Percentiles rank a stretch among this genome's conserved stretches.
phyloP scores from a whole-genome alignment of 2,329 filamentous ascomycete species.

The Pestalotiopsis sp. region DNA sequence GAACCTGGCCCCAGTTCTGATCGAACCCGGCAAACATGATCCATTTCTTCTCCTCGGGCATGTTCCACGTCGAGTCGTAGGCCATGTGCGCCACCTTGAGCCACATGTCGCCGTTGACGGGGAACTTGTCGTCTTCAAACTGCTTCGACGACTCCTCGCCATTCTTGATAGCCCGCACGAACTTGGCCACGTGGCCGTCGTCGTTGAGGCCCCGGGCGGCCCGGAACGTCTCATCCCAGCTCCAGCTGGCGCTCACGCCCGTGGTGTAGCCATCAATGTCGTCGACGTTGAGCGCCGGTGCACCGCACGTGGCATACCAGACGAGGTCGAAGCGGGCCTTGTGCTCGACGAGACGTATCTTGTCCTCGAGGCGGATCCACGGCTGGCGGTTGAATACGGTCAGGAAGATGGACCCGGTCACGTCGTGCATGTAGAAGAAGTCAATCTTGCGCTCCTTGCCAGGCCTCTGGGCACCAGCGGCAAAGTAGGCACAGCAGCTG shows the following conservation, averaged over 20 bases:
- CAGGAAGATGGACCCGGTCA: constrained; percentile 34
- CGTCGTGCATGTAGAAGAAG: constrained; percentile 55
- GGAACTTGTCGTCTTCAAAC: constrained; percentile 21
- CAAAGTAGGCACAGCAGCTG: constrained; percentile 21
- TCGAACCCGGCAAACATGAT: constrained; percentile 16
- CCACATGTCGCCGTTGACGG: constrained; percentile 26
- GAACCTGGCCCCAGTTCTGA: constrained; percentile 11
- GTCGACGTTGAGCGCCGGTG: constrained; percentile 37
- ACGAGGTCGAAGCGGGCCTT: constrained; percentile 65
- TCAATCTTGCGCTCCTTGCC: constrained; percentile 63
- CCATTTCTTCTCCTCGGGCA: constrained; percentile 17
- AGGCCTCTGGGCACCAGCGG: constrained; percentile 49
- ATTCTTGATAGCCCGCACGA: constrained; percentile 34
- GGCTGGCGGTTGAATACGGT: constrained; percentile 27
- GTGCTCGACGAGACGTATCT: constrained; percentile 64
- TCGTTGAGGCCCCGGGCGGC: constrained; percentile 27
- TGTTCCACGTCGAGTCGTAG: constrained; percentile 19
- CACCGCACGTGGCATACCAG: constrained; percentile 62
- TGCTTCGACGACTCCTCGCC: constrained; percentile 22
- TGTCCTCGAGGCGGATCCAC: constrained; percentile 38
- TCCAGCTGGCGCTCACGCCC: constrained; percentile 16
- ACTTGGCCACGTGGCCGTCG: constrained; percentile 37
- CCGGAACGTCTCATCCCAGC: constrained; percentile 29
- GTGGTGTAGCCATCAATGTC: constrained; percentile 20
- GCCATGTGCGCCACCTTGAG: constrained; percentile 22